Evolutionary conservation across 2,329 filamentous ascomycete species (phyloP).

Genomic region (Fusarium torulosum): DNA sequence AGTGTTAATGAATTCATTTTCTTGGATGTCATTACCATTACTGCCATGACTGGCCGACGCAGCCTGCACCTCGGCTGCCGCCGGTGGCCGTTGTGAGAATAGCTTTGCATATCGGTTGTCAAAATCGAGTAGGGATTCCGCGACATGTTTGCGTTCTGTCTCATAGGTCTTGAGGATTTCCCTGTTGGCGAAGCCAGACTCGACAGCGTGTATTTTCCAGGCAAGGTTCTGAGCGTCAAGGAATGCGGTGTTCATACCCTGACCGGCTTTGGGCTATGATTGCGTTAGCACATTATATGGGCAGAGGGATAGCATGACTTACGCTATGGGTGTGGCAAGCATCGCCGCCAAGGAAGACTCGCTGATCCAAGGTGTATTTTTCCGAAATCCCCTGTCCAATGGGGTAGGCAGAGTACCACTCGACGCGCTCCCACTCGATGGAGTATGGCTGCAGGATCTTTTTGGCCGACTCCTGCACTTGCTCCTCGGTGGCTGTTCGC

Average conservation of each 20-base stretch:
- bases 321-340: slow-evolving; percentile 84
- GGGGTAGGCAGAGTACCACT: slow-evolving; percentile 83
- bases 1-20: slow-evolving; percentile 86
- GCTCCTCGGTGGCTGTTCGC: slow-evolving; percentile 71
- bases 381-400: slow-evolving; percentile 81
- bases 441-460: slow-evolving; percentile 74
- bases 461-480: slow-evolving; percentile 75
- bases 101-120: slow-evolving; percentile 91
- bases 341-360: slow-evolving; percentile 81
- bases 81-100: slow-evolving; percentile 83
- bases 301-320: slow-evolving; percentile 57
- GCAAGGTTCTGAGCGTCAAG: slow-evolving; percentile 88
- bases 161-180: slow-evolving; percentile 87
- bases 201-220: slow-evolving; percentile 96
- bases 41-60: slow-evolving; percentile 61
- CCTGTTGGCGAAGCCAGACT: slow-evolving; percentile 81
- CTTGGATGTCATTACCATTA: slow-evolving; percentile 56
- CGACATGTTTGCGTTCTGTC: slow-evolving; percentile 84
- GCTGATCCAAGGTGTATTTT: slow-evolving; percentile 73
- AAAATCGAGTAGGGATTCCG: slow-evolving; percentile 86
- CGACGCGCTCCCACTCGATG: slow-evolving; percentile 75
- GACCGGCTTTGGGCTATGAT: slow-evolving; percentile 78
- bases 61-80: slow-evolving; percentile 77
- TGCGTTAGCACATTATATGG: slow-evolving; percentile 34
- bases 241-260: slow-evolving; percentile 86